Evolutionary conservation across 2,329 filamentous ascomycete species (phyloP).

Genomic region (Aspergillus ustus): DNA sequence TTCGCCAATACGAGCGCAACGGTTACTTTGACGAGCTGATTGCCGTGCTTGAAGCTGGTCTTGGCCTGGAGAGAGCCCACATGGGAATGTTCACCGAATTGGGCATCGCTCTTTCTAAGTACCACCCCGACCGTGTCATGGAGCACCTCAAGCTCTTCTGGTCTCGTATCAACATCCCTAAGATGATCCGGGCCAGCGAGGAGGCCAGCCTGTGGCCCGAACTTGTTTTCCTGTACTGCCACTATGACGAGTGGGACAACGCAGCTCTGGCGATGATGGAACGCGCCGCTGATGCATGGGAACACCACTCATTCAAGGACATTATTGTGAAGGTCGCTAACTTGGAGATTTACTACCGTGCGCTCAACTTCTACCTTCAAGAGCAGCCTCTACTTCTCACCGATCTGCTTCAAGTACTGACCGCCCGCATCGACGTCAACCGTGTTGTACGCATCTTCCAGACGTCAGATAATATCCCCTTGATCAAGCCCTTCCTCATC

Average conservation of each 20-base stretch:
- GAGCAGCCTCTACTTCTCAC: constrained; percentile 94
- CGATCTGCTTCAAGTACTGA: constrained; percentile 90
- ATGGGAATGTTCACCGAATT: constrained; percentile 98
- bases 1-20: constrained; percentile 94
- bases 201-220: constrained; percentile 97
- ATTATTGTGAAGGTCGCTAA: constrained; percentile 97
- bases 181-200: constrained; percentile 92
- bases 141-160: constrained; percentile 99
- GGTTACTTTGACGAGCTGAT: constrained; percentile 99
- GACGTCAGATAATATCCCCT: constrained; percentile 94
- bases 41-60: constrained; percentile 86
- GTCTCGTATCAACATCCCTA: constrained; percentile 96
- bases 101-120: constrained; percentile 89
- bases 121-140: constrained; percentile 95
- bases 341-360: constrained; percentile 98
- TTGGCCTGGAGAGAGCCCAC: constrained; percentile 88
- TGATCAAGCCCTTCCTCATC: constrained; percentile 98
- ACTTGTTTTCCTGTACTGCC: constrained; percentile 95
- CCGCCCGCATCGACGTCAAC: constrained; percentile 95
- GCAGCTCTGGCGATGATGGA: constrained; percentile 97
- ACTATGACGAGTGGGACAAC: constrained; percentile 98
- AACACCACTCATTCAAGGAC: constrained; percentile 99
- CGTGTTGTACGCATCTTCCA: constrained; percentile 99
- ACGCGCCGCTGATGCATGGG: constrained; percentile 95
- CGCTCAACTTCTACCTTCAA: constrained; percentile 95